These are phyloP conservation scores for Choanephora cucurbitarum DNA, from an alignment of 371 early-diverging fungal genomes.

Conservation along the genomic window DNA sequence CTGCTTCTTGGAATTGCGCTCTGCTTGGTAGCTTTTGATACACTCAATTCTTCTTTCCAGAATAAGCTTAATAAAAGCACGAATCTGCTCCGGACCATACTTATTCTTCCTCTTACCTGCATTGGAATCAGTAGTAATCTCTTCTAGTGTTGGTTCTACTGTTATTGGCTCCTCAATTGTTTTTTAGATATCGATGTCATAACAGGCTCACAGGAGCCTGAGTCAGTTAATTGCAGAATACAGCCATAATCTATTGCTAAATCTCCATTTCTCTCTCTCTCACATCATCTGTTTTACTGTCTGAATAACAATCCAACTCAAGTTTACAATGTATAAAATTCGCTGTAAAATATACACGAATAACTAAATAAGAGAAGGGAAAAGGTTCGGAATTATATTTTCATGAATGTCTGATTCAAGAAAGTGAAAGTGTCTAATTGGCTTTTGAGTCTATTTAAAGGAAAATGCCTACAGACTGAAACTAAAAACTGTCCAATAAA, in stretches of 20 bases:
- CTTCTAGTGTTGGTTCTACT: conserved; percentile 14
- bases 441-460: no score
- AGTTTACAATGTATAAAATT: conserved; percentile 14
- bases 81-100: conserved; percentile 12
- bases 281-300: conserved; percentile 10
- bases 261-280: conserved; percentile 12
- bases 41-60: conserved; percentile 19
- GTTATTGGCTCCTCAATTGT: conserved; percentile 5
- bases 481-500: no score
- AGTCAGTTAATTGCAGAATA: conserved; percentile 11
- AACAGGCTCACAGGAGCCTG: conserved; percentile 7
- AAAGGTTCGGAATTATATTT: conserved; percentile 1
- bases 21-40: conserved; percentile 16
- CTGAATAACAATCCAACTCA: conserved; percentile 17
- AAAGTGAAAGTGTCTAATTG: conserved; percentile 1
- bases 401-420: background rate
- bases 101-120: conserved; percentile 13
- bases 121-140: conserved; percentile 9
- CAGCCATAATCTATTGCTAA: conserved; percentile 9
- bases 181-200: conserved; percentile 1
- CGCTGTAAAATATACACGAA: conserved; percentile 9
- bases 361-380: conserved; percentile 9
- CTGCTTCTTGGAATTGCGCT: conserved; percentile 17
- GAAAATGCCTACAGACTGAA: no score
- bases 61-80: conserved; percentile 16